Evolutionary conservation across 78 protist genomes (phyloP).

Genomic region (Dictyostelium capitatum): DNA sequence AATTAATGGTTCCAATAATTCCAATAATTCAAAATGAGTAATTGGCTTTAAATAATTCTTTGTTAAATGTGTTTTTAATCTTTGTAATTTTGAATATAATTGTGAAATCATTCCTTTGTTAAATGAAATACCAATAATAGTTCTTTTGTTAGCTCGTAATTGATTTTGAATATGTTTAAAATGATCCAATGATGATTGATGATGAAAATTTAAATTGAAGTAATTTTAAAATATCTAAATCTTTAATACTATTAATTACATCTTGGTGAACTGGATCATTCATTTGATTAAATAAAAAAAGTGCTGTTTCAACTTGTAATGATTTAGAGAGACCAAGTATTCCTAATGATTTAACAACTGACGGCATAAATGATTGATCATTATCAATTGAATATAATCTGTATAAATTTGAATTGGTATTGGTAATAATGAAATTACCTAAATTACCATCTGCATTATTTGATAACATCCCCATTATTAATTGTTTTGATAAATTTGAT

Average conservation of each 20-base stretch:
- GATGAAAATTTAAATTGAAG: neutral
- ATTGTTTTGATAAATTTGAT: neutral
- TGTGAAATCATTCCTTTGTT: neutral
- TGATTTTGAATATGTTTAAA: neutral
- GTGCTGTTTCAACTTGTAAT: neutral
- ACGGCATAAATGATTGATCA: constrained; percentile 15
- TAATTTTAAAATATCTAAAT: neutral
- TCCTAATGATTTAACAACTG: neutral
- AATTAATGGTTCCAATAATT: neutral
- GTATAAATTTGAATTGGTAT: neutral
- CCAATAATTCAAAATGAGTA: constrained; percentile 9
- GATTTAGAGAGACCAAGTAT: neutral
- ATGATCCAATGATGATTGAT: neutral
- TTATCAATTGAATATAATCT: constrained; percentile 10
- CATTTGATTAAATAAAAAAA: constrained; percentile 5
- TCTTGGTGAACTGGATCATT: neutral
- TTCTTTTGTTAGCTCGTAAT: neutral
- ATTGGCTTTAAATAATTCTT: neutral
- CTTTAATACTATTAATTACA: neutral
- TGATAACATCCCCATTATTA: neutral
- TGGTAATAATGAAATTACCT: neutral
- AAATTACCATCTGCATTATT: constrained; percentile 11
- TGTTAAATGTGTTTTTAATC: neutral
- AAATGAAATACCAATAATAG: neutral
- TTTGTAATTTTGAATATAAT: neutral